A percentile compares a stretch with the other conserved stretches of the same genome.
Conservation (phyloP, 2,329 filamentous ascomycete genomes). For the Bipolaris bicolor region DNA sequence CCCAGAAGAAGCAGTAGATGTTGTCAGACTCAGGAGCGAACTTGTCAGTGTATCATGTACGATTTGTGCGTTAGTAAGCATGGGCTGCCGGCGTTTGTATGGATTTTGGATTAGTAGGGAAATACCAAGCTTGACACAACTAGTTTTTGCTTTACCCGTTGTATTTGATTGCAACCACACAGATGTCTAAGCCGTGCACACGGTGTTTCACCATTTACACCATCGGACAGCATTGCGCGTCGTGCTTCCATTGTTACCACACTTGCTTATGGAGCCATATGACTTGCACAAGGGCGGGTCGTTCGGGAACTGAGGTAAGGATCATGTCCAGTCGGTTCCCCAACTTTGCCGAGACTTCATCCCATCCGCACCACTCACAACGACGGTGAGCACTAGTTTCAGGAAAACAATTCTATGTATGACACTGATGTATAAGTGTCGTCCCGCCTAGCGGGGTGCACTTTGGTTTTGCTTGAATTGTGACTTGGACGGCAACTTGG, state of each 20-base stretch:
- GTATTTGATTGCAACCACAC: not conserved
- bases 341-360: constrained; percentile 10
- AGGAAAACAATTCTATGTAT: not conserved
- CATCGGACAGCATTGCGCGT: not conserved
- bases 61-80: constrained; percentile 17
- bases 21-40: not conserved
- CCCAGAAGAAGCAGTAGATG: constrained; percentile 76
- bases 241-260: not conserved
- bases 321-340: constrained; percentile 12
- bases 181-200: not conserved
- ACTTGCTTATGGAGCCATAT: not conserved
- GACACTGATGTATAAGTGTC: not conserved
- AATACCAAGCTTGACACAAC: constrained; percentile 15
- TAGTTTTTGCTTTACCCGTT: constrained; percentile 1
- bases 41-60: constrained; percentile 11
- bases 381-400: not conserved
- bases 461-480: not conserved
- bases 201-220: not conserved
- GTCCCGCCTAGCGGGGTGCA: not conserved
- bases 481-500: not conserved
- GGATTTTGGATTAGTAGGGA: constrained; percentile 13
- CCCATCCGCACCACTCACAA: constrained; percentile 5
- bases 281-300: not conserved
- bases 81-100: constrained; percentile 12
- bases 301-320: constrained; percentile 9